Base-by-base conservation (phyloP, 257 asterid species). In the Jacaranda copaia region DNA sequence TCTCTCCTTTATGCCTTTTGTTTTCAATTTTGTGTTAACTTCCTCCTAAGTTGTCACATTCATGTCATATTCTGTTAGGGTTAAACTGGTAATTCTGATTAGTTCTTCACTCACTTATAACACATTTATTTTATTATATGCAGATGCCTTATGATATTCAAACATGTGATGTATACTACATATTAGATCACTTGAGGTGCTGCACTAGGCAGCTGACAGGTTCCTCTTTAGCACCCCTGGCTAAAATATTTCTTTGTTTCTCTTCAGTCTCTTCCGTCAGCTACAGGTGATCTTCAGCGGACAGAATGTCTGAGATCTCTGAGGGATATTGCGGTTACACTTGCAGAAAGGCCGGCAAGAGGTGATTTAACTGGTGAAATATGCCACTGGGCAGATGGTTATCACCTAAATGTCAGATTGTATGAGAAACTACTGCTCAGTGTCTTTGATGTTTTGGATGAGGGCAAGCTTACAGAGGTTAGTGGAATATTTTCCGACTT, bases 301-400 rank as follows among this genome's bases (percentile, higher is more conserved):
- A 89, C 93, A 16, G 98, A 95, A 61, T 91, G 97, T 79, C 86
- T 95, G 85, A 95, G 91, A 89, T 90, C 96, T 38, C 81, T 95
- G 73, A 89, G 90, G 83, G 98, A 95, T 80, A 80, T 95, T 79
- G 89, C 97, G 70, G 72, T 80, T 76, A 93, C 94, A 77, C 93
- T 95, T 65, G 97, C 97, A 53, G 98, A 95, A 88, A 92, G 99
- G 79, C 97, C 99, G 78, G 97, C 96, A 64, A 90, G 98, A 78
- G 98, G 99, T 73, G 99, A 95, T 82, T 87, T 95, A 88, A 95
- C 99, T 68, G 99, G 98, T 85, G 99, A 95, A 93, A 85, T 95
- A 77, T 93, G 97, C 82, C 99, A 95, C 77, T 95, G 97, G 97
- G 99, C 98, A 39, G 99, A 95, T 89, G 99, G 99, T 75, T 95